Base-by-base conservation (phyloP, 129 eudicot genomes). In the Tagetes erecta region DNA sequence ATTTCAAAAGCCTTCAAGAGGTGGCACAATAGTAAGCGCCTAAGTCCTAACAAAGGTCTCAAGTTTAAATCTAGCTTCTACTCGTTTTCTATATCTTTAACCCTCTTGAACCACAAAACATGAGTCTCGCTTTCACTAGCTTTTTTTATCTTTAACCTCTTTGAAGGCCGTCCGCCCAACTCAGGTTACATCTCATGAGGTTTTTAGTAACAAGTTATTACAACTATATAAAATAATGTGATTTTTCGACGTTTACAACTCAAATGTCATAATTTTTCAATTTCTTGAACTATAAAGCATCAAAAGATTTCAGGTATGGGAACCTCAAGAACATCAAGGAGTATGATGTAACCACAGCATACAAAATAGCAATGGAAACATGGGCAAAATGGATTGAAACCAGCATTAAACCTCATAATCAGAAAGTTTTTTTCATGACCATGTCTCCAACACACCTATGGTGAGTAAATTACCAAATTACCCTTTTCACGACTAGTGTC, bases 361-460 rank as follows among this genome's bases (percentile, higher is more conserved):
- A 95, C 83, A 85, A 57, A 81, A 46, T 83, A 76, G 97, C 99
- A 41, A 38, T 95, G 88, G 84, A 95, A 76, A 91, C 99, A 1
- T 95, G 99, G 99, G 99, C 86, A 58, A 85, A 88, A 4, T 95
- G 99, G 99, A 68, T 88, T 63, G 89, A 88, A 33, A 78, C 83
- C 38, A 85, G 81, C 77, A 87, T 94, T 55, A 80, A 83, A 39
- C 81, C 99, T 38, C 51, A 31, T 4, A 51, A 68, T 7, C 99
- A 95, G 51, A 87, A 82, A 68, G 87, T 95, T 38, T 88, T 86
- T 68, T 95, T 95, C 84, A 83, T 84, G 78, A 95, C 94, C 38
- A 87, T 91, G 94, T 95, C 99, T 65, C 97, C 99, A 39, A 95
- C 99, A 62, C 97, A 95, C 85, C 69, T 95, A 39, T 91, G 99